These are phyloP conservation scores for Holtermannia corniformis DNA, from an alignment of 768 basidiomycete genomes.

Conservation along the genomic window DNA sequence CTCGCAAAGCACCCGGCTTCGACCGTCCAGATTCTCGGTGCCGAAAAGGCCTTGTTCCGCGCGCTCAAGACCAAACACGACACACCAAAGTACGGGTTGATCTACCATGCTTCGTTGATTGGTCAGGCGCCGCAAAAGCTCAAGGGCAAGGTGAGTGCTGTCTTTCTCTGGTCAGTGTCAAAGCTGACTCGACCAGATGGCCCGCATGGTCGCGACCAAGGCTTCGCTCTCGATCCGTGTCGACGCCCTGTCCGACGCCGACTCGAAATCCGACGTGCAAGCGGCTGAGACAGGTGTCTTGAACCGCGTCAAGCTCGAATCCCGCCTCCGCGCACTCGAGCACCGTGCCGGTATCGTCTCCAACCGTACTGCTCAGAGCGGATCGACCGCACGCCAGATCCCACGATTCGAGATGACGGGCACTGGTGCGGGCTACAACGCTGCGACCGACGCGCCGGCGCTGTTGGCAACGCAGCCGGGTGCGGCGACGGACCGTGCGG, in stretches of 20 bases:
- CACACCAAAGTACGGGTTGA: slow-evolving; percentile 84
- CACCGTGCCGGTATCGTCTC: slow-evolving; percentile 64
- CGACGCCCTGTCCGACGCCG: slow-evolving; percentile 85
- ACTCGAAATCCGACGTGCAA: slow-evolving; percentile 65
- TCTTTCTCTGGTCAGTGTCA: slow-evolving; percentile 46
- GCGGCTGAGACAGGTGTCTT: slow-evolving; percentile 85
- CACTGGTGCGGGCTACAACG: slow-evolving; percentile 69
- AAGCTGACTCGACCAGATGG: too few relatives aligned
- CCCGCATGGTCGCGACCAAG: slow-evolving; percentile 99
- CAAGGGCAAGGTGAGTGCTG: slow-evolving; percentile 98
- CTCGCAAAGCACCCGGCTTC: slow-evolving; percentile 48
- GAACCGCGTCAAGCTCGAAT: slow-evolving; percentile 90
- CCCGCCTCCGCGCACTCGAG: slow-evolving; percentile 80
- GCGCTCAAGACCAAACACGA: slow-evolving; percentile 49
- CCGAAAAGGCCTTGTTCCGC: slow-evolving; percentile 47
- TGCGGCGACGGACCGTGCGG: slow-evolving; percentile 64
- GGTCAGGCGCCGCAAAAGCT: slow-evolving; percentile 96
- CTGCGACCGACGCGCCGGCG: slow-evolving; percentile 69
- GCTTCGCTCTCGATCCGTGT: slow-evolving; percentile 94
- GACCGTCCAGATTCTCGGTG: slow-evolving; percentile 47
- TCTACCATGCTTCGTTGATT: slow-evolving; percentile 95
- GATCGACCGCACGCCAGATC: slow-evolving; percentile 54
- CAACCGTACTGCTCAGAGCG: slow-evolving; percentile 52
- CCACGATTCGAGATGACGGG: slow-evolving; percentile 71
- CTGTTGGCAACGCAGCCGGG: slow-evolving; percentile 73